These are phyloP conservation scores for Trichoderma sp. DNA, from an alignment of 2,329 filamentous ascomycete genomes.

Conservation along the genomic window DNA sequence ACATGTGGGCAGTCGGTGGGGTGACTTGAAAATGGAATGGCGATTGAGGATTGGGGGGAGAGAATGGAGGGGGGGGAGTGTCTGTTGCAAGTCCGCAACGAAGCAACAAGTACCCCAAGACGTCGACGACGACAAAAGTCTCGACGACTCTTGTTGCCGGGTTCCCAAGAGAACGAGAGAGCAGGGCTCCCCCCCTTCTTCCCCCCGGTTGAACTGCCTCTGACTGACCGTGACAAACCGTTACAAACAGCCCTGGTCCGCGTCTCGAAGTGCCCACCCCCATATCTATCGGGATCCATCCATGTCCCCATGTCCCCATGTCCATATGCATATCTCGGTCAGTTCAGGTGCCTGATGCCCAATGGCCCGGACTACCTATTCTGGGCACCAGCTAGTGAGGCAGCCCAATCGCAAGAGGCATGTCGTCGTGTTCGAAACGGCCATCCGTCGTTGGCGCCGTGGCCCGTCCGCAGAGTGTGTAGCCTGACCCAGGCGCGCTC, in stretches of 20 bases:
- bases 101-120: background rate
- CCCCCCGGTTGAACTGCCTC: background rate
- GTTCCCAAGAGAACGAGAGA: background rate
- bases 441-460: background rate
- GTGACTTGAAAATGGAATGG: background rate
- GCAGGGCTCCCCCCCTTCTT: constrained; percentile 7
- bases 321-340: constrained; percentile 7
- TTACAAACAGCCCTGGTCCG: background rate
- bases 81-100: background rate
- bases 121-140: background rate
- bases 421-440: constrained; percentile 12
- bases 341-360: constrained; percentile 20
- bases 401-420: constrained; percentile 15
- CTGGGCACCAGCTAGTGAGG: constrained; percentile 3
- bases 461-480: background rate
- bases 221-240: constrained; percentile 14
- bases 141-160: background rate
- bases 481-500: background rate
- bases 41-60: background rate
- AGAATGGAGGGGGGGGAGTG: background rate
- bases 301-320: background rate
- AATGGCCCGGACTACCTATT: constrained; percentile 16
- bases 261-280: background rate
- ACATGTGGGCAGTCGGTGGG: constrained; percentile 2
- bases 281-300: background rate